These are phyloP conservation scores for Penicillium salamii DNA, from an alignment of 495 filamentous ascomycete species.

Conservation along the genomic window DNA sequence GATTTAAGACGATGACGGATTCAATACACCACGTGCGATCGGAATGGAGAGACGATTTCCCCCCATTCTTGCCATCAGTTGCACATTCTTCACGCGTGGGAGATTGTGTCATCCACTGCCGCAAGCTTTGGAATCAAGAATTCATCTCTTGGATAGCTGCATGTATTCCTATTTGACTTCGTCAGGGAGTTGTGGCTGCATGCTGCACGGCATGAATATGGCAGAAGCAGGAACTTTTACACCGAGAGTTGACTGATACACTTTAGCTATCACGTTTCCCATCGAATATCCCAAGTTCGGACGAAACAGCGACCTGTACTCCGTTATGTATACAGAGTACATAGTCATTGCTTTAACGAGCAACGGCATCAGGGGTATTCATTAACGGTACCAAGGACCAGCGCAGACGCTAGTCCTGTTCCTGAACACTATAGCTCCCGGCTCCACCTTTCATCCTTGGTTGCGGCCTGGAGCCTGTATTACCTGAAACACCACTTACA, in stretches of 20 bases:
- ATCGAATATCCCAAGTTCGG: too few species aligned
- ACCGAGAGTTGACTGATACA: too few species aligned
- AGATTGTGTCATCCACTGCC: slow-evolving; percentile 5
- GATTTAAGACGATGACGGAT: background rate
- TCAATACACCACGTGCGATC: slow-evolving; percentile 16
- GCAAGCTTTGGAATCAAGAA: background rate
- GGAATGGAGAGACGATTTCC: slow-evolving; percentile 16
- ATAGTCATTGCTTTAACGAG: too few species aligned
- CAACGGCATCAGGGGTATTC: background rate
- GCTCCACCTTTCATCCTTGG: slow-evolving; percentile 9
- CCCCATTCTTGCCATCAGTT: slow-evolving; percentile 10
- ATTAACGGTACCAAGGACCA: slow-evolving; percentile 16
- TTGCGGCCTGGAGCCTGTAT: too few species aligned
- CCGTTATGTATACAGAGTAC: too few species aligned
- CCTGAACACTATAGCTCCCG: slow-evolving; percentile 25
- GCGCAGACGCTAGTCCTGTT: slow-evolving; percentile 36
- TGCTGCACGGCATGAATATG: background rate
- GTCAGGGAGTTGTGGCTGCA: background rate
- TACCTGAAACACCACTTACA: too few species aligned
- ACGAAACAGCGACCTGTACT: too few species aligned
- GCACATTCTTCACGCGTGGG: slow-evolving; percentile 15
- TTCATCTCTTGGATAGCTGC: background rate
- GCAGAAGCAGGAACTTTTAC: background rate
- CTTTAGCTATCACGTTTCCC: too few species aligned
- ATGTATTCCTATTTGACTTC: background rate